phyloP scores from a whole-genome alignment of 2,329 filamentous ascomycete species.

The Alternaria burnsii region DNA sequence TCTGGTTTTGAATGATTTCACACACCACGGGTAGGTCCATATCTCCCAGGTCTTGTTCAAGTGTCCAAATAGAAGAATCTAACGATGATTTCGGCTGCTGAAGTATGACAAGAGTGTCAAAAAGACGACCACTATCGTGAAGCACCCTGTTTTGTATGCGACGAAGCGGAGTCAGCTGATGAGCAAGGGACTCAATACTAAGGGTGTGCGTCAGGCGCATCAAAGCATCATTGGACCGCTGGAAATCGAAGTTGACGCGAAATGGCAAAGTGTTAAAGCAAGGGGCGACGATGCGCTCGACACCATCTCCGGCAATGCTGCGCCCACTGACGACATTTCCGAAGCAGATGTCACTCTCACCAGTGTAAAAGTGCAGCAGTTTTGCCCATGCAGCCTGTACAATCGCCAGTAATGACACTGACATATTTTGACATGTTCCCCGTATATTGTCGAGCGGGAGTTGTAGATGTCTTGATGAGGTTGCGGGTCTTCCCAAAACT shows the following conservation, averaged over 20 bases:
- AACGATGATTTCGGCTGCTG: constrained; percentile 66
- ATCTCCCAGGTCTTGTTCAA: constrained; percentile 61
- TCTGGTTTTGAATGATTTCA: constrained; percentile 70
- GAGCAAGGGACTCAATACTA: constrained; percentile 69
- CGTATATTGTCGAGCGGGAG: constrained; percentile 33
- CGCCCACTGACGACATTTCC: constrained; percentile 86
- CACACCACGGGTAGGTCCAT: constrained; percentile 83
- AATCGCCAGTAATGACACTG: constrained; percentile 65
- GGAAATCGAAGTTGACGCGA: constrained; percentile 63
- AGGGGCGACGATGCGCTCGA: constrained; percentile 81
- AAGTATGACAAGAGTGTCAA: constrained; percentile 82
- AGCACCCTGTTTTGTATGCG: constrained; percentile 68
- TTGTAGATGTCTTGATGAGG: constrained; percentile 40
- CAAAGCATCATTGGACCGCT: constrained; percentile 64
- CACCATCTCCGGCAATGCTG: constrained; percentile 68
- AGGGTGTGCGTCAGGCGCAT: constrained; percentile 67
- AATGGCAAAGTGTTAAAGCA: constrained; percentile 91
- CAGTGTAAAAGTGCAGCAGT: constrained; percentile 66
- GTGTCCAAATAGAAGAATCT: constrained; percentile 60
- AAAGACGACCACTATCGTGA: constrained; percentile 65
- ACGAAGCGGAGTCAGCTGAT: constrained; percentile 79
- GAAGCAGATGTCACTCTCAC: constrained; percentile 76
- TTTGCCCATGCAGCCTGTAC: constrained; percentile 78
- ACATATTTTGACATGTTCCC: constrained; percentile 32
- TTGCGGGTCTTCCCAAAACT: not conserved